Evolutionary conservation across 1,284 basidiomycete species (phyloP), one percentile per base, ranked within the genome.

Genomic region (Moesziomyces antarcticus): DNA sequence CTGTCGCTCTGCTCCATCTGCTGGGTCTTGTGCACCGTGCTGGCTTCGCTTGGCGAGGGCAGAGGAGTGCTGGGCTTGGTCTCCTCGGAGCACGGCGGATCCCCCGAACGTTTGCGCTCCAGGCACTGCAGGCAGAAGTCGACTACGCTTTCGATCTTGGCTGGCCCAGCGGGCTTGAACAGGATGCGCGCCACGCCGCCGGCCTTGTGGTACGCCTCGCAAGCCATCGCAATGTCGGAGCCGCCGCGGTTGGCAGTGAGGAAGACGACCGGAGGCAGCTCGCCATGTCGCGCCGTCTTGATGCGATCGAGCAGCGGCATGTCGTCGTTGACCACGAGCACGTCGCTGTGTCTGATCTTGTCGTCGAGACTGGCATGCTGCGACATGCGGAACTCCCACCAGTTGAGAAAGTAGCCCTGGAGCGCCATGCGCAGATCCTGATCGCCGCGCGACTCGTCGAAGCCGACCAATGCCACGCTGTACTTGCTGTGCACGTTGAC

Each of bases 91-190:
- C 58, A 50, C 2, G 62, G 61, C 10, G 77, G 75, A 42, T 76
- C 70, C 6, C 80, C 79, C 1, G 56, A 61, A 16, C 52, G 49
- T 43, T 50, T 64, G 24, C 71, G 75, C 47, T 84, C 83, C 18
- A 90, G 84, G 22, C 89, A 88, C 73, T 91, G 89, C 24, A 92
- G 80, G 73, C 90, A 90, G n/a, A 91, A 88, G 79, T 90, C 90
- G 54, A 96, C 86, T 6, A 90, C 88, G 16, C 87, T 83, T 37
- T 90, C 88, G 56, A 97, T 86, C 33, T 91, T 89, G 50, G 89
- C 89, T 0, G 94, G 94, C 1, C 94, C 93, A 27, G 90, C 90
- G 3, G 94, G 94, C 84, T 97, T 97, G 87, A 91, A 93, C 22
- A 96, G 85, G 41, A 94, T 87, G 16, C 92, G 89, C 83, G 91